phyloP scores from a whole-genome alignment of 805 yeast genomes.

The Starmerella floris region DNA sequence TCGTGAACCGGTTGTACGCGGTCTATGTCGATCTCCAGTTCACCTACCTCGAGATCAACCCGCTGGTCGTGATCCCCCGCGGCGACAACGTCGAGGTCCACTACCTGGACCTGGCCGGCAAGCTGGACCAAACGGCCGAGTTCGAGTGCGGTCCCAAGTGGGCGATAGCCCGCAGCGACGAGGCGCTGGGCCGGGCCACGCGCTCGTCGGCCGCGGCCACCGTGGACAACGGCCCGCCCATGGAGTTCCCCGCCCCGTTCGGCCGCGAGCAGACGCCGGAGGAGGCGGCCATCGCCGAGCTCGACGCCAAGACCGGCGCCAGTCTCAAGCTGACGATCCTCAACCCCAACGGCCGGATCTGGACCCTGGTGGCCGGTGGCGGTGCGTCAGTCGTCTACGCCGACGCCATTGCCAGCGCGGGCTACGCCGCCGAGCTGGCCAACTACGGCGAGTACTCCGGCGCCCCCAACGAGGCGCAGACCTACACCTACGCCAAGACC shows the following conservation, averaged over 20 bases:
- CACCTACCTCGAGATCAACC: slow-evolving; percentile 37
- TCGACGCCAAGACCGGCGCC: slow-evolving; percentile 38
- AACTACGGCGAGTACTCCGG: slow-evolving; percentile 39
- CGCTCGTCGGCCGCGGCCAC: slow-evolving; percentile 22
- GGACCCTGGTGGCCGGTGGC: slow-evolving; percentile 39
- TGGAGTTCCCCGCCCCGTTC: slow-evolving; percentile 38
- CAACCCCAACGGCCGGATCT: slow-evolving; percentile 34
- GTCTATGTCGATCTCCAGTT: slow-evolving; percentile 36
- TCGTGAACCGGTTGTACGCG: slow-evolving; percentile 35
- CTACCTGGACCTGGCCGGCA: slow-evolving; percentile 37
- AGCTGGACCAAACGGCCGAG: slow-evolving; percentile 38
- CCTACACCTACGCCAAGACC: slow-evolving; percentile 37
- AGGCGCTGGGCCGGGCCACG: slow-evolving; percentile 29
- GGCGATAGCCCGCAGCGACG: slow-evolving; percentile 36
- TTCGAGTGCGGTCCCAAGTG: slow-evolving; percentile 38
- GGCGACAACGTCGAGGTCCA: slow-evolving; percentile 32
- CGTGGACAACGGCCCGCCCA: slow-evolving; percentile 36
- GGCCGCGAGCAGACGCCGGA: slow-evolving; percentile 35
- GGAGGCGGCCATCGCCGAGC: slow-evolving; percentile 37
- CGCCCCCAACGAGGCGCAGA: slow-evolving; percentile 36
- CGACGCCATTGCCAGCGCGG: slow-evolving; percentile 37
- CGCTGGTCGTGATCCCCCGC: slow-evolving; percentile 33
- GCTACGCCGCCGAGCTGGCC: slow-evolving; percentile 34
- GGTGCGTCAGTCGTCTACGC: slow-evolving; percentile 39
- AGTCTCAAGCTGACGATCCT: slow-evolving; percentile 34